These are phyloP conservation scores for Jamesozyma piceae DNA, from an alignment of 805 yeast species.

Conservation along the genomic window DNA sequence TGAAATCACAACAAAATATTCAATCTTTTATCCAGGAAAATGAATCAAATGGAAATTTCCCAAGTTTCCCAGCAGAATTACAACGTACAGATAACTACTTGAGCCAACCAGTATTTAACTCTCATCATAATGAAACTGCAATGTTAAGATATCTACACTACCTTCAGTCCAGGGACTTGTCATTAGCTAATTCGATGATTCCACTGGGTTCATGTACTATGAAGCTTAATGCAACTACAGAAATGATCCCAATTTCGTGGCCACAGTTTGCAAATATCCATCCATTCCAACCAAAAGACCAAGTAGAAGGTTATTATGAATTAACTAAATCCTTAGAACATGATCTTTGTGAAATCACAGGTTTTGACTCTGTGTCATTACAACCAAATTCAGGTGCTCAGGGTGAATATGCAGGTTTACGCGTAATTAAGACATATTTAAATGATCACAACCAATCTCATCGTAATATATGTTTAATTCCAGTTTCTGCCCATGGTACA, in stretches of 20 bases:
- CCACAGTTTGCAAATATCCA: constrained; percentile 85
- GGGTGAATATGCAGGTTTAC: constrained; percentile 92
- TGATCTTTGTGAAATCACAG: constrained; percentile 87
- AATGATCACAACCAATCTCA: constrained; percentile 58
- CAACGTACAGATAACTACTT: constrained; percentile 53
- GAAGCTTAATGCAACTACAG: constrained; percentile 93
- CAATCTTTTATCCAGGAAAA: neutral
- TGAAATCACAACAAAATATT: neutral
- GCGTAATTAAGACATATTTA: constrained; percentile 73
- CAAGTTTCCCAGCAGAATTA: constrained; percentile 41
- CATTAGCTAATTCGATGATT: constrained; percentile 93
- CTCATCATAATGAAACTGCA: constrained; percentile 88
- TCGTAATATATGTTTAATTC: constrained; percentile 85
- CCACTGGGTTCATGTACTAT: constrained; percentile 97
- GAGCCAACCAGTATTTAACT: constrained; percentile 69
- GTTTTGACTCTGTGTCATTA: constrained; percentile 79
- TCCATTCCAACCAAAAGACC: constrained; percentile 86
- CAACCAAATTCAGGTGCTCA: constrained; percentile 99
- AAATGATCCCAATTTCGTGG: constrained; percentile 90
- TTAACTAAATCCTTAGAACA: constrained; percentile 66
- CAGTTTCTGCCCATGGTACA: constrained; percentile 97
- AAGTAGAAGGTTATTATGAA: constrained; percentile 79
- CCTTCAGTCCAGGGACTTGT: constrained; percentile 79
- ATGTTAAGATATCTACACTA: constrained; percentile 84
- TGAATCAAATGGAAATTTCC: constrained; percentile 27